Evolutionary conservation across 2,329 filamentous ascomycete species (phyloP).

Genomic region (Verticillium albo-atrum): DNA sequence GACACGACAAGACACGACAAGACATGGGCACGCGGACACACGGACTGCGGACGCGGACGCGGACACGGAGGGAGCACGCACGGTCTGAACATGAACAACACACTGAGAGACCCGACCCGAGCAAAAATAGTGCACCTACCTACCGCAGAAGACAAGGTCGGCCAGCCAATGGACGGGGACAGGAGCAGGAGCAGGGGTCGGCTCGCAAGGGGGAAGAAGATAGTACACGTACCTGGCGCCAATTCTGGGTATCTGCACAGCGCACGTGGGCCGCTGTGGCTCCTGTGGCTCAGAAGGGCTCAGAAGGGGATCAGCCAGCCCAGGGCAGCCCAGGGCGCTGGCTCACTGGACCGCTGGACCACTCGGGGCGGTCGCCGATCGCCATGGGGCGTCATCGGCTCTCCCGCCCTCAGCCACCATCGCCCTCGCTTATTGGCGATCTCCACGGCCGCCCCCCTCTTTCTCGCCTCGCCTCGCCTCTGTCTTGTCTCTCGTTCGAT

Average conservation of each 20-base stretch:
- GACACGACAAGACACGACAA: too few species aligned
- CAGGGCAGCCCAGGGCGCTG: neutral
- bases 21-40: neutral
- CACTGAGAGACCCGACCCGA: neutral
- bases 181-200: neutral
- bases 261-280: conserved; percentile 3
- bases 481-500: neutral
- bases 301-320: neutral
- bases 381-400: neutral
- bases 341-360: neutral
- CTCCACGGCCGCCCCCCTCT: neutral
- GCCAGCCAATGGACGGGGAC: neutral
- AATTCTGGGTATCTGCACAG: conserved; percentile 1
- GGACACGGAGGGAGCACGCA: too few species aligned
- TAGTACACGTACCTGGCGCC: neutral
- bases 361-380: conserved; percentile 1
- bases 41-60: too few species aligned
- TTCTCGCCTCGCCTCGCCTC: neutral
- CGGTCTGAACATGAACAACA: too few species aligned
- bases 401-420: neutral
- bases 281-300: conserved; percentile 1
- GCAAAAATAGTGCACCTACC: neutral
- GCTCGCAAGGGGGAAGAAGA: neutral
- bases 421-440: neutral
- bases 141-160: neutral